phyloP scores from a whole-genome alignment of 768 basidiomycete genomes.

The Lyophyllum shimeji region DNA sequence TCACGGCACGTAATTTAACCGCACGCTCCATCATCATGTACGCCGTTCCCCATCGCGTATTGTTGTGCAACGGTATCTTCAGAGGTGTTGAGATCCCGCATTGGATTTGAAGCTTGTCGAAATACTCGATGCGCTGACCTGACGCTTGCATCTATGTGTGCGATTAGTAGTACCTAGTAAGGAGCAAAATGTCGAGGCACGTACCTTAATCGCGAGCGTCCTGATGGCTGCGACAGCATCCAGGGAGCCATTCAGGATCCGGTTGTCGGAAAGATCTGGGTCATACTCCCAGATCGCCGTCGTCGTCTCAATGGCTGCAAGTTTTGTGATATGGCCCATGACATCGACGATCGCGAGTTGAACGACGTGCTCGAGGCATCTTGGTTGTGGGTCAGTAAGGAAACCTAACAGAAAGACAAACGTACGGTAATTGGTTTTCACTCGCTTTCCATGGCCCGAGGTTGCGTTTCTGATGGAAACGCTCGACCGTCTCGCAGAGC shows the following conservation, averaged over 20 bases:
- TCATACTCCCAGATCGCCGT: background rate
- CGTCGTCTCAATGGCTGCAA: background rate
- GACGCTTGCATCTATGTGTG: background rate
- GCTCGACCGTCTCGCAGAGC: background rate
- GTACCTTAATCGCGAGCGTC: background rate
- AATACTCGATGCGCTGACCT: background rate
- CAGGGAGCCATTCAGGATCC: background rate
- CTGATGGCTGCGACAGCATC: background rate
- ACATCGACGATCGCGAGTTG: background rate
- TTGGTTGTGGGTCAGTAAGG: background rate
- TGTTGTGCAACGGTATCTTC: background rate
- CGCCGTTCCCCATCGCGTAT: background rate
- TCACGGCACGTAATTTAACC: too few relatives aligned
- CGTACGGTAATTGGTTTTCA: background rate
- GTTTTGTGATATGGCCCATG: background rate
- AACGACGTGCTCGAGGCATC: background rate
- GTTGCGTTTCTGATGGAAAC: background rate
- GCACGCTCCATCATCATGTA: too few relatives aligned
- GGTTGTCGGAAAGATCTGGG: background rate
- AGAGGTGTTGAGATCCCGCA: background rate
- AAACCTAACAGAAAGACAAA: background rate
- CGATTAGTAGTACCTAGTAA: background rate
- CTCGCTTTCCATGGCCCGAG: background rate
- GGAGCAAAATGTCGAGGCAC: background rate
- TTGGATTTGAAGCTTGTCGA: background rate